Evolutionary conservation across 2,329 filamentous ascomycete species (phyloP).

Genomic region (Hymenoscyphus fraxineus): DNA sequence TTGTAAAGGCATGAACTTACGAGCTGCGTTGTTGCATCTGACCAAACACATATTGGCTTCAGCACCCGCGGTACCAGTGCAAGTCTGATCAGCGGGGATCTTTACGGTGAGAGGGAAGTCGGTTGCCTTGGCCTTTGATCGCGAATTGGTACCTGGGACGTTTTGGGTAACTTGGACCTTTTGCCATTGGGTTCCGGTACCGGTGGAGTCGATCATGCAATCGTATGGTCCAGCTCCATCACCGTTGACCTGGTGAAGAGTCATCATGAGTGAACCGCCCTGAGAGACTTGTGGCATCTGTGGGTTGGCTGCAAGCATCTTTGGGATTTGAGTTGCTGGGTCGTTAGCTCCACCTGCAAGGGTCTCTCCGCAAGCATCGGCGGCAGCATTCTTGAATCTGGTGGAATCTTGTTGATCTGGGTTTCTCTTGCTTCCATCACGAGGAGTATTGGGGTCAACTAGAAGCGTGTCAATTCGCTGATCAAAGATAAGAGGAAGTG

Average conservation of each 20-base stretch:
- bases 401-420: slow-evolving; percentile 64
- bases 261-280: slow-evolving; percentile 57
- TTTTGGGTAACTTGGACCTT: slow-evolving; percentile 53
- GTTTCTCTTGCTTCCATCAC: slow-evolving; percentile 55
- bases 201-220: slow-evolving; percentile 62
- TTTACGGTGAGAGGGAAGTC: slow-evolving; percentile 51
- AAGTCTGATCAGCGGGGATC: slow-evolving; percentile 52
- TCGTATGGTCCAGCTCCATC: slow-evolving; percentile 61
- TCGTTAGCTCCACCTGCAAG: slow-evolving; percentile 54
- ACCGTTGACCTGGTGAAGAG: slow-evolving; percentile 62
- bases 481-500: not conserved
- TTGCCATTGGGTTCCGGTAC: slow-evolving; percentile 51
- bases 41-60: slow-evolving; percentile 59
- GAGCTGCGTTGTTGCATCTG: slow-evolving; percentile 57
- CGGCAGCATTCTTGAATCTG: slow-evolving; percentile 53
- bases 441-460: slow-evolving; percentile 54
- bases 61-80: slow-evolving; percentile 58
- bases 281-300: slow-evolving; percentile 54
- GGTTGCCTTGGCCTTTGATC: slow-evolving; percentile 35
- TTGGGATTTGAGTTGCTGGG: slow-evolving; percentile 50
- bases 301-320: slow-evolving; percentile 54
- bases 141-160: slow-evolving; percentile 47
- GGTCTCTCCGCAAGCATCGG: slow-evolving; percentile 55
- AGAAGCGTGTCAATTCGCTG: slow-evolving; percentile 39
- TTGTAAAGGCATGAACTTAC: not conserved